Evolutionary conservation across 139 green algal genomes (phyloP).

Genomic region (Haematococcus sp.): DNA sequence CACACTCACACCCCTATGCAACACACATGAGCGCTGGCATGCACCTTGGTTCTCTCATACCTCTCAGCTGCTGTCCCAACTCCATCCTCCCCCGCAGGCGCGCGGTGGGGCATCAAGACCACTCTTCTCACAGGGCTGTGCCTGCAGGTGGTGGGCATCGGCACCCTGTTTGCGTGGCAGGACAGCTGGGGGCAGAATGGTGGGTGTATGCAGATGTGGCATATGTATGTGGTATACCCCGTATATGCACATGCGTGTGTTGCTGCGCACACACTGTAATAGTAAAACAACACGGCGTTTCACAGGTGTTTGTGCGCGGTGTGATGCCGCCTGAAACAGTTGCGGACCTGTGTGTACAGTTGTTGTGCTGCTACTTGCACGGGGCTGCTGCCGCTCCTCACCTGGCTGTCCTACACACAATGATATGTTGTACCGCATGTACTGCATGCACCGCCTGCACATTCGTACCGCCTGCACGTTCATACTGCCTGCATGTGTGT

Average conservation of each 20-base stretch:
- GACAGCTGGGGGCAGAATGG: slow-evolving; percentile 34
- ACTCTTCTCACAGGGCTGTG: slow-evolving; percentile 64
- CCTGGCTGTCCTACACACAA: slow-evolving; percentile 17
- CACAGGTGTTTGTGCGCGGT: too few species aligned
- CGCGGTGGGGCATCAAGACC: slow-evolving; percentile 77
- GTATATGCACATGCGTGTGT: not conserved
- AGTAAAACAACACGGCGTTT: too few species aligned
- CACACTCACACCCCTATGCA: too few species aligned
- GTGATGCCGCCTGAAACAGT: too few species aligned
- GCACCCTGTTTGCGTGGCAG: slow-evolving; percentile 79
- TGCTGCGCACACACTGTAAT: not conserved
- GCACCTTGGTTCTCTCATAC: too few species aligned
- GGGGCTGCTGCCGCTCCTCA: too few species aligned
- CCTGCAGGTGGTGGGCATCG: slow-evolving; percentile 64
- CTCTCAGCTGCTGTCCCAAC: too few species aligned
- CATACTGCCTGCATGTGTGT: too few species aligned
- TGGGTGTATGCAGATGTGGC: not conserved
- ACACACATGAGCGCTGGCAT: too few species aligned
- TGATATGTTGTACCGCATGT: too few species aligned
- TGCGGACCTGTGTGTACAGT: too few species aligned
- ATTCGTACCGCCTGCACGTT: slow-evolving; percentile 20
- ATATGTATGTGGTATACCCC: not conserved
- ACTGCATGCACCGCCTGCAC: too few species aligned
- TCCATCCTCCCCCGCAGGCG: slow-evolving; percentile 64
- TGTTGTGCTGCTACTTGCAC: not conserved